Conservation (phyloP, 2,329 filamentous ascomycete genomes). For the Ophiostoma fasciatum region DNA sequence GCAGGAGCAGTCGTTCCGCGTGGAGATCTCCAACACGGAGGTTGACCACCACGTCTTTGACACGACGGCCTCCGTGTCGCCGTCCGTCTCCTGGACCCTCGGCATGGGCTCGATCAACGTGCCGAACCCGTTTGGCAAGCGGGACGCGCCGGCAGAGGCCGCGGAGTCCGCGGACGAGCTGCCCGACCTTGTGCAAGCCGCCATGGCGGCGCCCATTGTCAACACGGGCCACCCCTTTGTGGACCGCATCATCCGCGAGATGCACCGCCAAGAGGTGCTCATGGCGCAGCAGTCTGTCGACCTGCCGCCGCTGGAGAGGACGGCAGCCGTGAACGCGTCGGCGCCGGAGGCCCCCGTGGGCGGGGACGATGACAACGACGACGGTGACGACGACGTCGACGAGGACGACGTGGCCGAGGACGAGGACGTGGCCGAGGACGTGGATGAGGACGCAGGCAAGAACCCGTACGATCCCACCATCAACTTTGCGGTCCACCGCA, state of each 20-base stretch:
- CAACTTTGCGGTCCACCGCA: too few species aligned
- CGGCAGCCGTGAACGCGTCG: not conserved
- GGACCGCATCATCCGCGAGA: not conserved
- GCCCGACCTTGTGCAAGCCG: not conserved
- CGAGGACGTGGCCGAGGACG: not conserved
- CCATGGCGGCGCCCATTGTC: not conserved
- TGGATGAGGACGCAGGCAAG: too few species aligned
- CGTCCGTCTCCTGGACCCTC: not conserved
- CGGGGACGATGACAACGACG: too few species aligned
- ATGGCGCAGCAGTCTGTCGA: not conserved
- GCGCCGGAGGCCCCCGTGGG: too few species aligned
- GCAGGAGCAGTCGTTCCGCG: conserved; percentile 3
- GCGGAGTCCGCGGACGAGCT: not conserved
- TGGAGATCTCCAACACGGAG: conserved; percentile 9
- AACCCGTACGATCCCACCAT: too few species aligned
- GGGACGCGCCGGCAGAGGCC: not conserved
- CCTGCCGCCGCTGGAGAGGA: not conserved
- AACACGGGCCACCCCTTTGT: not conserved
- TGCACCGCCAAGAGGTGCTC: not conserved
- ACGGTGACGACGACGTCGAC: not conserved
- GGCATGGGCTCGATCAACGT: not conserved
- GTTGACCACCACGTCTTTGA: conserved; percentile 8
- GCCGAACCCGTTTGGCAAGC: not conserved
- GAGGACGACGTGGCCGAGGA: too few species aligned
- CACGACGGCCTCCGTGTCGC: not conserved